phyloP scores from a whole-genome alignment of 78 protist species.

The Monosiga brevicollis region DNA sequence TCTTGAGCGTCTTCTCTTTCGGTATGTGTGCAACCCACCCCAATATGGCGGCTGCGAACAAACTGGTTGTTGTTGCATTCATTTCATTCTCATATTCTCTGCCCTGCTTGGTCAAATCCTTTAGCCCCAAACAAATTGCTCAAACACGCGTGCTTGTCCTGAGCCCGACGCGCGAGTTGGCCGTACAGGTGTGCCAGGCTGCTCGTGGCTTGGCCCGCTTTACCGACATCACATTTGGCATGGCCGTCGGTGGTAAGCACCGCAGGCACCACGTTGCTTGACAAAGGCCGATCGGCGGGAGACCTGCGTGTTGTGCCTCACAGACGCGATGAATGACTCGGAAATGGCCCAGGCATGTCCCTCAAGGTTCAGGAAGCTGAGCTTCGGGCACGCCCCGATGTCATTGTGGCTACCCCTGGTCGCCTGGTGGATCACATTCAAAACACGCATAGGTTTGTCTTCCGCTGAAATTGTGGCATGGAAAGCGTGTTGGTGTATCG shows the following conservation, averaged over 20 bases:
- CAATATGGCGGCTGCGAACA: too few species aligned
- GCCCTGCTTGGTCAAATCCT: too few species aligned
- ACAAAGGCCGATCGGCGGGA: conserved; percentile 31
- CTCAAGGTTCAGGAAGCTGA: too few species aligned
- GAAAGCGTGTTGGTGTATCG: too few species aligned
- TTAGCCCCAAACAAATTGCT: too few species aligned
- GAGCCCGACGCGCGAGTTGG: conserved; percentile 90
- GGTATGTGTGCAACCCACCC: too few species aligned
- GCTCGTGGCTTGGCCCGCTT: conserved; percentile 5
- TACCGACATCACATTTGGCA: conserved; percentile 35
- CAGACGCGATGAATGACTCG: neutral
- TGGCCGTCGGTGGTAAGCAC: conserved; percentile 52
- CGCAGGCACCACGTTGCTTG: too few species aligned
- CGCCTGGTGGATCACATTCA: conserved; percentile 61
- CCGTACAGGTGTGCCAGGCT: conserved; percentile 63
- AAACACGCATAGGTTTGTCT: conserved; percentile 23
- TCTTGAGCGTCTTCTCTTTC: conserved; percentile 45
- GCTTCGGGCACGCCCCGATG: conserved; percentile 75
- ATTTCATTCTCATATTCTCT: too few species aligned
- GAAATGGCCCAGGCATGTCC: neutral
- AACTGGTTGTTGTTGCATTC: too few species aligned
- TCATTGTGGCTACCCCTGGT: conserved; percentile 96
- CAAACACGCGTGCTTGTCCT: conserved; percentile 57
- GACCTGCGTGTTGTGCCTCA: conserved; percentile 48
- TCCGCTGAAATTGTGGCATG: too few species aligned